Percentiles rank a stretch among this genome's conserved stretches.
Conservation (phyloP, 2,329 filamentous ascomycete species). For the Nothophoma quercina region DNA sequence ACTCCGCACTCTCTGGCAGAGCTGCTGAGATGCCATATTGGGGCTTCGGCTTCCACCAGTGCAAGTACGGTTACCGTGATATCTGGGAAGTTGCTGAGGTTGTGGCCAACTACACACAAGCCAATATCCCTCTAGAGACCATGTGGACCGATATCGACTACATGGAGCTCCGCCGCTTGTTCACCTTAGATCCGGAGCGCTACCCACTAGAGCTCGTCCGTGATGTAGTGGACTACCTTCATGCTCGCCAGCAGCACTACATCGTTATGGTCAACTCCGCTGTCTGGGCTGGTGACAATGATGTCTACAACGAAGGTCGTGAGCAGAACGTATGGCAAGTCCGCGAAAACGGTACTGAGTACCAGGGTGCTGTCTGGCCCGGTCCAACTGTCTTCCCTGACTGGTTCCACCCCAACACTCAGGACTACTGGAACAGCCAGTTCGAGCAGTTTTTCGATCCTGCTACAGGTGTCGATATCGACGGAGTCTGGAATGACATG, state of each 20-base stretch:
- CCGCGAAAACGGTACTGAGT: constrained; percentile 62
- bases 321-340: constrained; percentile 63
- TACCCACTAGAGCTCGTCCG: constrained; percentile 69
- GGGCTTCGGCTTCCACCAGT: constrained; percentile 61
- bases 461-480: constrained; percentile 73
- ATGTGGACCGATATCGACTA: constrained; percentile 80
- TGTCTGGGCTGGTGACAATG: constrained; percentile 56
- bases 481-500: constrained; percentile 69
- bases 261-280: constrained; percentile 82
- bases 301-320: constrained; percentile 68
- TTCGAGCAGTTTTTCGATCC: constrained; percentile 72
- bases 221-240: constrained; percentile 70
- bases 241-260: constrained; percentile 72
- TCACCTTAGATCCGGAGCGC: constrained; percentile 70
- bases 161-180: constrained; percentile 67
- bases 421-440: constrained; percentile 73
- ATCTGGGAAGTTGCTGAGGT: constrained; percentile 70
- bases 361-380: constrained; percentile 77
- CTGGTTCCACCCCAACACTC: constrained; percentile 73
- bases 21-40: constrained; percentile 61
- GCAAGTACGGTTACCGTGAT: constrained; percentile 61
- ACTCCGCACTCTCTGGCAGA: constrained; percentile 56
- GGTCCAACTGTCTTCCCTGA: constrained; percentile 76
- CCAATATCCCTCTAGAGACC: constrained; percentile 65
- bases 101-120: constrained; percentile 70